These are phyloP conservation scores for Talaromyces verruculosus DNA, from an alignment of 2,329 filamentous ascomycete genomes.

Conservation along the genomic window DNA sequence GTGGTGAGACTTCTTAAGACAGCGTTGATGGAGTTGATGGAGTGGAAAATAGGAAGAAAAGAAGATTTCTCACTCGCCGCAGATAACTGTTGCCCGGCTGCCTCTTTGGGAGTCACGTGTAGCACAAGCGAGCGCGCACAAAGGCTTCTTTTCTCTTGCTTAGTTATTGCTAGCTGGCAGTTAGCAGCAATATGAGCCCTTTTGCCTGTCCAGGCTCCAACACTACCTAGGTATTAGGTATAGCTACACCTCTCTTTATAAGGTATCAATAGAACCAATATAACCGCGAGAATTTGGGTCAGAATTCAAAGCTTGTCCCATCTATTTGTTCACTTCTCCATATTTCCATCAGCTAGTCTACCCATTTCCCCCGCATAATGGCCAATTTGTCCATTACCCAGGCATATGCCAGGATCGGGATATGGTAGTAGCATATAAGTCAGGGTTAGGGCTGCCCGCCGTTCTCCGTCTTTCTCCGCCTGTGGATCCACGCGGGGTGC, in stretches of 20 bases:
- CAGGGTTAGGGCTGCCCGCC: background rate
- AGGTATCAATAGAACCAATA: background rate
- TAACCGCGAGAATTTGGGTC: background rate
- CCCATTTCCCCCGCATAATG: background rate
- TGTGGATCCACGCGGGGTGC: background rate
- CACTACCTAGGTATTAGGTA: too few relatives aligned
- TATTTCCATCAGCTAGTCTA: background rate
- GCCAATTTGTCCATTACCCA: background rate
- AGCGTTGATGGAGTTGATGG: too few relatives aligned
- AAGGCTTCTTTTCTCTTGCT: too few relatives aligned
- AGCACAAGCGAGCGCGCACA: too few relatives aligned
- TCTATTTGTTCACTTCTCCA: background rate
- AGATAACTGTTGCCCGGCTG: background rate
- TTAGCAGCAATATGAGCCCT: too few relatives aligned
- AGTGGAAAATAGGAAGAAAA: too few relatives aligned
- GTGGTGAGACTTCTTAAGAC: too few relatives aligned
- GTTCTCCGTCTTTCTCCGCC: background rate
- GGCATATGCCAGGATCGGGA: background rate
- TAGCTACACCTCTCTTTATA: background rate
- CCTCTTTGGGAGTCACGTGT: too few relatives aligned
- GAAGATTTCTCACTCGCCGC: background rate
- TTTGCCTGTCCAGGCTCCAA: too few relatives aligned
- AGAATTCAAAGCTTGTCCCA: too few relatives aligned
- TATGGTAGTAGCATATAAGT: background rate
- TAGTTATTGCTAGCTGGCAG: too few relatives aligned